Base-by-base conservation (phyloP, 1,284 basidiomycete genomes). In the Apiotrichum mycotoxinovorans region DNA sequence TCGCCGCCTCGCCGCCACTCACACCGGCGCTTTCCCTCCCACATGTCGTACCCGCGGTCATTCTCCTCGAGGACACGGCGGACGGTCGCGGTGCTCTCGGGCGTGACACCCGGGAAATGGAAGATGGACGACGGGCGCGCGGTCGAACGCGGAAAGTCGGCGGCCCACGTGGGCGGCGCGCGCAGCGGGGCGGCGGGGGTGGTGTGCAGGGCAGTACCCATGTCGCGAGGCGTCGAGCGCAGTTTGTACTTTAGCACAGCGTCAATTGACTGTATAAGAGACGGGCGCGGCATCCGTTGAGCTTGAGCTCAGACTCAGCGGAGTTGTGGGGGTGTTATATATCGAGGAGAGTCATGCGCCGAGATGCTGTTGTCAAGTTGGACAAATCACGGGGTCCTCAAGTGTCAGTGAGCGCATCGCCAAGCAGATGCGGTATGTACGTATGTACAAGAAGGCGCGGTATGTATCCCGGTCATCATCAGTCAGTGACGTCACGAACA, bases 41-140 rank as follows among this genome's bases (percentile, higher is more conserved):
- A 85, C 66, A 83, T 84, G 64, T 87, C 85, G 63, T 85, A 82
- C 11, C 70, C 67, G 55, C 82, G 74, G 46, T 83, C 79, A 64
- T 87, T 85, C 63, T 81, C 78, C 59, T 81, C 75, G 17, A 87
- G 67, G 1, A 87, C 74, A 20, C 78, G 71, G 61, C 85, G 80
- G 0, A 77, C 73, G 11, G 77, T 66, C 18, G 64, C 67, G 50
- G 83, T 84, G 2, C 82, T 78, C 34, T 79, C 74, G n/a, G 77
- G 69, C 0, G 80, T 83, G 12, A 80, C 70, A 4, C 84, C 84
- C 2, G 84, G 82, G 12, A 82, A 74, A 4, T 47, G 53, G 49
- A 71, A 67, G 50, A 66, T 35, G 12, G 46, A 49, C 2, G 67
- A 69, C 0, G 72, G 70, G 1, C 49, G 46, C 4, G 66, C 69